A percentile compares a stretch with the other conserved stretches of the same genome.
Evolutionary conservation across 2,329 filamentous ascomycete species (phyloP).

Genomic region (Alternaria hordeiaustralica): DNA sequence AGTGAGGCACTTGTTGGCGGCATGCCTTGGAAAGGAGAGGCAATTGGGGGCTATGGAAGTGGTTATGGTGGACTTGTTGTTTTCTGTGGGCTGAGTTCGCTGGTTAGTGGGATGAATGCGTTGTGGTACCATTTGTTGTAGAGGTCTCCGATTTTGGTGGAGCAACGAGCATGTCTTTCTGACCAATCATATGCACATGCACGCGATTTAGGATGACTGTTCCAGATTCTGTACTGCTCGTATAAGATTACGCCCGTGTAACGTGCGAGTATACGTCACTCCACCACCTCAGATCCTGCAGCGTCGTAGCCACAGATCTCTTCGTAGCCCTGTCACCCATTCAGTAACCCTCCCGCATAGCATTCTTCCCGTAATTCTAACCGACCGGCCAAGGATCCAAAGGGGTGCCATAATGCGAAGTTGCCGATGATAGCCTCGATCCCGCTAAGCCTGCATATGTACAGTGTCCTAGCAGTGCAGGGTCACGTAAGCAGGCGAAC

Average conservation of each 20-base stretch:
- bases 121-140: background rate
- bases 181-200: background rate
- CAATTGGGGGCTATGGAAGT: background rate
- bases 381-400: background rate
- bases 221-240: no score
- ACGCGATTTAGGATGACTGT: no score
- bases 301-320: background rate
- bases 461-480: background rate
- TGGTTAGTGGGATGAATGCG: background rate
- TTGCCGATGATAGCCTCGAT: background rate
- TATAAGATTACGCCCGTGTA: background rate
- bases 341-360: background rate
- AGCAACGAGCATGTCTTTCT: background rate
- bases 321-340: background rate
- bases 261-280: no score
- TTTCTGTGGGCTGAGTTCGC: background rate
- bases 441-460: background rate
- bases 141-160: no score
- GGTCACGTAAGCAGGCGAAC: background rate
- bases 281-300: background rate
- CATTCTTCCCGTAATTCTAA: background rate
- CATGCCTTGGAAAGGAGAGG: background rate
- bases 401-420: background rate
- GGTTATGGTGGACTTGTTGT: slow-evolving; percentile 1
- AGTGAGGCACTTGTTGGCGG: background rate